These are phyloP conservation scores for Cucumis hystrix DNA, from an alignment of 306 rosid genomes.

Conservation along the genomic window DNA sequence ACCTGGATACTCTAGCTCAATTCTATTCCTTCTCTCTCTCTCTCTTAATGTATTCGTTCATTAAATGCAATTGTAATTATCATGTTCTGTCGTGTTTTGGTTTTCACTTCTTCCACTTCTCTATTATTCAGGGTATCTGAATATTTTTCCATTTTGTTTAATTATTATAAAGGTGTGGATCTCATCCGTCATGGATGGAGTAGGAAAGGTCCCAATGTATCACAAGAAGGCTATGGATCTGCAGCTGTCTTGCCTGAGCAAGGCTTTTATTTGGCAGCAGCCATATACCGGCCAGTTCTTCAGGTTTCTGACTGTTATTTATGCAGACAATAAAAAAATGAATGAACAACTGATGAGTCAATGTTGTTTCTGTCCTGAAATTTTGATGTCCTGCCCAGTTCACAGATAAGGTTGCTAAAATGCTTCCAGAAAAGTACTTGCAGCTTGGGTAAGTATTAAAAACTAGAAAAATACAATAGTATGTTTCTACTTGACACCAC, in stretches of 20 bases:
- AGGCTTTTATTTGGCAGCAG: conserved; percentile 96
- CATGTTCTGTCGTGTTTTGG: neutral
- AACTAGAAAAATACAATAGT: neutral
- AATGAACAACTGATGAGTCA: neutral
- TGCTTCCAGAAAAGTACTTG: conserved; percentile 79
- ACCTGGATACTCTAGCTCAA: neutral
- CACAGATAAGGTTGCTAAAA: conserved; percentile 80
- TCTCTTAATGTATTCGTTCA: neutral
- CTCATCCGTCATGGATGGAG: conserved; percentile 96
- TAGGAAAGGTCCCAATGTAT: conserved; percentile 73
- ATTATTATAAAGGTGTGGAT: conserved; percentile 53
- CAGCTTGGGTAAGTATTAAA: conserved; percentile 70
- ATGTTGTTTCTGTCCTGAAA: conserved; percentile 1
- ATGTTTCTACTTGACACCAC: neutral
- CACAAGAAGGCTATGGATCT: conserved; percentile 97
- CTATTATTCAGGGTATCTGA: neutral
- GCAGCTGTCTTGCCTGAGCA: conserved; percentile 95
- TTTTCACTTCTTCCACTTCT: neutral
- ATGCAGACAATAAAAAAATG: neutral
- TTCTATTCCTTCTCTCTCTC: neutral
- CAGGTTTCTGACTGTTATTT: conserved; percentile 43
- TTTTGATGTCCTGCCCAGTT: conserved; percentile 44
- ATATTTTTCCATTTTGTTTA: neutral
- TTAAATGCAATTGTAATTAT: neutral
- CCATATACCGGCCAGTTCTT: conserved; percentile 85